phyloP scores from a whole-genome alignment of 106 monocot species.

The Iris macrosiphon region DNA sequence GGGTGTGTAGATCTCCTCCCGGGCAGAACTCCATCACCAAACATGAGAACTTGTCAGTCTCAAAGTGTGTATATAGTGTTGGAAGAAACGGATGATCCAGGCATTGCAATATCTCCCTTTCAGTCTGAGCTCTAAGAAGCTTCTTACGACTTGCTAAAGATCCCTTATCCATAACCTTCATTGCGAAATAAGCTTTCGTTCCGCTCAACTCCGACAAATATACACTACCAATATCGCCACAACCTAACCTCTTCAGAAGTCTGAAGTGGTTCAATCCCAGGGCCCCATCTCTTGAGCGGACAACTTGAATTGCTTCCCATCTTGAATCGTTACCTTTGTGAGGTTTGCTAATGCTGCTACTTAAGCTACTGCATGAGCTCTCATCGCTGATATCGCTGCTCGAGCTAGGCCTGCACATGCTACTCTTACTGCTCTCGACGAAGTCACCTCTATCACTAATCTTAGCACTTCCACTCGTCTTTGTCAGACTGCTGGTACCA shows the following conservation, averaged over 20 bases:
- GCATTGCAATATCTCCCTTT: constrained; percentile 54
- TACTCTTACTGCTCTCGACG: constrained; percentile 30
- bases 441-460: constrained; percentile 17
- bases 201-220: constrained; percentile 55
- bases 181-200: constrained; percentile 49
- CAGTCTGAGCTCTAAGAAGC: constrained; percentile 50
- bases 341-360: constrained; percentile 42
- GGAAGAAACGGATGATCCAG: constrained; percentile 65
- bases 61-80: constrained; percentile 52
- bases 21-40: constrained; percentile 67
- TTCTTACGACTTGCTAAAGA: constrained; percentile 54
- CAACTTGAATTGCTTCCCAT: constrained; percentile 40
- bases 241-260: constrained; percentile 44
- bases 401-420: constrained; percentile 28
- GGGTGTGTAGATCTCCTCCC: constrained; percentile 56
- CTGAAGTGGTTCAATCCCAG: constrained; percentile 54
- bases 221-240: constrained; percentile 59
- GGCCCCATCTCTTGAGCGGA: constrained; percentile 28
- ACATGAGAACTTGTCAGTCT: constrained; percentile 63
- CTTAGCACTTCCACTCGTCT: constrained; percentile 26
- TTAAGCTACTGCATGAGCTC: constrained; percentile 27
- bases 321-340: constrained; percentile 44
- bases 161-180: constrained; percentile 72
- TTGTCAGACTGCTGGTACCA: constrained; percentile 18
- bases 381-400: constrained; percentile 51